Evolutionary conservation across 2,329 filamentous ascomycete genomes (phyloP).

Genomic region (Aureobasidium uvarum): DNA sequence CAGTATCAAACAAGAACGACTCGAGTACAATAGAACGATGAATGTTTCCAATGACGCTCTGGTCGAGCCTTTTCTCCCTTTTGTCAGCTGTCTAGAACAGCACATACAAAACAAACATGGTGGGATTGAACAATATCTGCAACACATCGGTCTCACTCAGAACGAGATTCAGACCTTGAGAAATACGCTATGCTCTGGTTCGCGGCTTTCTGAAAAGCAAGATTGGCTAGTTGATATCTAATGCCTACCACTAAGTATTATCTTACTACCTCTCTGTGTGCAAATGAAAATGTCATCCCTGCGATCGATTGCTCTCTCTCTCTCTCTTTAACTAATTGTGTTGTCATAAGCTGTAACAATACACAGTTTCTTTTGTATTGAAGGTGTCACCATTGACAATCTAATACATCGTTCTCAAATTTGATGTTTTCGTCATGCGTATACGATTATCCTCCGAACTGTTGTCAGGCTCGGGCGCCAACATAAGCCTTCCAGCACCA

Average conservation of each 20-base stretch:
- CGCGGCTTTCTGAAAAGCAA: background rate
- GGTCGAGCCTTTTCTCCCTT: background rate
- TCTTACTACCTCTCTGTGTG: no score
- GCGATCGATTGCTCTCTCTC: no score
- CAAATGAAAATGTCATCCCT: no score
- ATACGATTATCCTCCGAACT: no score
- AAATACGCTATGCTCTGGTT: background rate
- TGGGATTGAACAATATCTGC: constrained; percentile 7
- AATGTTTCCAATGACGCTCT: background rate
- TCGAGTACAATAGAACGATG: background rate
- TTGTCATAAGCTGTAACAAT: no score
- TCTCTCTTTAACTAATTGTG: no score
- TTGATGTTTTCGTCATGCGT: no score
- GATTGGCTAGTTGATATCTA: background rate
- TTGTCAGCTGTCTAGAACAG: background rate
- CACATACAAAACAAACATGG: constrained; percentile 4
- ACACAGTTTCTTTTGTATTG: no score
- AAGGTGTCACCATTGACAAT: no score
- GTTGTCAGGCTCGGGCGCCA: no score
- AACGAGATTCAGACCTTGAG: background rate
- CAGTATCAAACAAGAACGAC: background rate
- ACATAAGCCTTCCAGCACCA: no score
- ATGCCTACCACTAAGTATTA: background rate
- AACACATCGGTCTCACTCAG: background rate
- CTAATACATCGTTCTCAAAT: no score